phyloP scores from a whole-genome alignment of 2,329 filamentous ascomycete genomes.

The Lecanicillium sp. region DNA sequence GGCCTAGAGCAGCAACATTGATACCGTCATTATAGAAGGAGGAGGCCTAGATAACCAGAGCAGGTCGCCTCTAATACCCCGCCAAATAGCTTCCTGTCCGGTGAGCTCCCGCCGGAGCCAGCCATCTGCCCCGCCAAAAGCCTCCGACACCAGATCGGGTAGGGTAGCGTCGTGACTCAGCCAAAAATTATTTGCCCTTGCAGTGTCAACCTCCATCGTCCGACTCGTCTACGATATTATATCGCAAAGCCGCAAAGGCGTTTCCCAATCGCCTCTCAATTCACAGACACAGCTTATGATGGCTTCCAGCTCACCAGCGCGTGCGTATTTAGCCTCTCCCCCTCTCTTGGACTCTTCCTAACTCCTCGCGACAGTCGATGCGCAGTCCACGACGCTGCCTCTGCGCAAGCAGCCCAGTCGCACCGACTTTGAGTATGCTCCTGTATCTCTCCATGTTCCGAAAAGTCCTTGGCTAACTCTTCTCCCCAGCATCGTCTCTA shows the following conservation, averaged over 20 bases:
- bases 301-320: slow-evolving; percentile 1
- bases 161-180: slow-evolving; percentile 5
- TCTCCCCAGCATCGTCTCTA: slow-evolving; percentile 42
- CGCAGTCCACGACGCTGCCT: slow-evolving; percentile 16
- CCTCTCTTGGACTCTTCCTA: not conserved
- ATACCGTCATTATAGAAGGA: too few species aligned
- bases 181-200: slow-evolving; percentile 1
- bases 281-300: not conserved
- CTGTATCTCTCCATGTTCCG: not conserved
- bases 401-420: slow-evolving; percentile 15
- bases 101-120: too few species aligned
- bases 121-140: too few species aligned
- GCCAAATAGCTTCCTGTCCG: too few species aligned
- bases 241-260: too few species aligned
- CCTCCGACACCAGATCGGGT: too few species aligned
- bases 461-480: not conserved
- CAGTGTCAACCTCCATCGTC: too few species aligned
- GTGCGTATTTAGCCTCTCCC: not conserved
- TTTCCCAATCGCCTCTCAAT: not conserved
- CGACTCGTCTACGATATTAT: too few species aligned
- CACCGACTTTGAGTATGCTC: slow-evolving; percentile 25
- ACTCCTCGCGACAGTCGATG: not conserved
- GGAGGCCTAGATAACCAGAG: too few species aligned
- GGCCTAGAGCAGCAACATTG: too few species aligned
- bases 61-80: too few species aligned